Evolutionary conservation across 345 rosid genomes (phyloP).

Genomic region (Crucihimalaya himalaica): DNA sequence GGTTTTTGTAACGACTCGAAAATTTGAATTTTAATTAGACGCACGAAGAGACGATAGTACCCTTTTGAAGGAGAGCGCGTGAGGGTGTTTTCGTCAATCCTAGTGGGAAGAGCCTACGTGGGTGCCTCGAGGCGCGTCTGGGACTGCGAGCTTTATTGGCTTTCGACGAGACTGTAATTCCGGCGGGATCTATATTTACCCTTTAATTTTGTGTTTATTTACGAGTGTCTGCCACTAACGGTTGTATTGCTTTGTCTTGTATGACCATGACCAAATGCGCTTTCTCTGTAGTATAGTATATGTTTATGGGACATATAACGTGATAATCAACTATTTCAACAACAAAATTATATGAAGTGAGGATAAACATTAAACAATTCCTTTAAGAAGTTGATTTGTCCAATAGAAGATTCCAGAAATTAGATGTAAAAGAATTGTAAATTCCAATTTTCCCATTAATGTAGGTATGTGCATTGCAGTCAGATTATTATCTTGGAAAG

Average conservation of each 20-base stretch:
- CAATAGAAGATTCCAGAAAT: too few relatives aligned
- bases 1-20: conserved; percentile 57
- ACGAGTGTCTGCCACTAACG: conserved; percentile 50
- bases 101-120: not conserved
- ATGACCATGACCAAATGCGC: conserved; percentile 13
- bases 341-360: too few relatives aligned
- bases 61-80: not conserved
- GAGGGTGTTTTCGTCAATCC: conserved; percentile 28
- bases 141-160: conserved; percentile 45
- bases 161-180: conserved; percentile 52
- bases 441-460: too few relatives aligned
- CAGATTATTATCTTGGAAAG: not conserved
- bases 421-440: too few relatives aligned
- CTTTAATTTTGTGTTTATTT: not conserved
- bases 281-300: too few relatives aligned
- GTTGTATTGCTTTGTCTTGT: conserved; percentile 48
- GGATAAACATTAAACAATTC: too few relatives aligned
- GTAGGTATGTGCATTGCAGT: not conserved
- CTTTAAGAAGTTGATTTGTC: too few relatives aligned
- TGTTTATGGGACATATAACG: too few relatives aligned
- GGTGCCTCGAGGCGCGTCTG: conserved; percentile 42
- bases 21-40: conserved; percentile 44
- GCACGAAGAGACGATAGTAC: not conserved
- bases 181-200: conserved; percentile 45
- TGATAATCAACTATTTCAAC: too few relatives aligned